phyloP scores from a whole-genome alignment of 2,329 filamentous ascomycete genomes.

The Aspergillus phoenicis region DNA sequence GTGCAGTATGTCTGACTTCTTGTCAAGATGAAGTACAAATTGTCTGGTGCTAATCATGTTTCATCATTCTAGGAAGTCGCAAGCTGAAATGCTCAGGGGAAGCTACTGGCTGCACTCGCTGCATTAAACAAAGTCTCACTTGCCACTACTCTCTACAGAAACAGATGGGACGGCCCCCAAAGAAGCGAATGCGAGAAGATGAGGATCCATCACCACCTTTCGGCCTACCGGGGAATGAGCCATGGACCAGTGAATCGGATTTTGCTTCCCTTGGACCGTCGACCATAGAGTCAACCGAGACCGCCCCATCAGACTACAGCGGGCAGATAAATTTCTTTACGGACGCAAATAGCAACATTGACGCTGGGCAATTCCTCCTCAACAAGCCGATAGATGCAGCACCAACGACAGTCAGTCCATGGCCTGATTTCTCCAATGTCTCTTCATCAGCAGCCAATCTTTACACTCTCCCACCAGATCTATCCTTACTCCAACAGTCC shows the following conservation, averaged over 20 bases:
- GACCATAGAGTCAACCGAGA: not conserved
- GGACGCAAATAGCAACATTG: conserved; percentile 28
- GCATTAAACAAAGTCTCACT: conserved; percentile 43
- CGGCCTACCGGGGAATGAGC: conserved; percentile 17
- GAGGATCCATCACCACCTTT: conserved; percentile 25
- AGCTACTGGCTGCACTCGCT: conserved; percentile 45
- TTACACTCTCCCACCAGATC: not conserved
- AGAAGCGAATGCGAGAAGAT: conserved; percentile 41
- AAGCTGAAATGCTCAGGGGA: conserved; percentile 54
- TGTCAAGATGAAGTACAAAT: conserved; percentile 6
- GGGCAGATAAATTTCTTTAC: conserved; percentile 22
- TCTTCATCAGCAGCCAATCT: conserved; percentile 24
- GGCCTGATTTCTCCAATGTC: conserved; percentile 47
- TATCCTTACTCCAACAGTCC: not conserved
- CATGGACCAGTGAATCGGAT: conserved; percentile 23
- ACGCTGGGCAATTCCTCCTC: conserved; percentile 28
- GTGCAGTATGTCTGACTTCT: conserved; percentile 44
- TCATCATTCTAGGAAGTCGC: conserved; percentile 40
- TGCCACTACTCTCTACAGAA: conserved; percentile 53
- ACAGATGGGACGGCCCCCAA: conserved; percentile 52
- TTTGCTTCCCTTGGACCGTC: not conserved
- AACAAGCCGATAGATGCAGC: conserved; percentile 28
- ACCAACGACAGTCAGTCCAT: conserved; percentile 36
- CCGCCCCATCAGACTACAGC: not conserved
- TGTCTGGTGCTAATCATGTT: not conserved